Evolutionary conservation across 2,329 filamentous ascomycete genomes (phyloP).

Genomic region (Curvularia spicifera): DNA sequence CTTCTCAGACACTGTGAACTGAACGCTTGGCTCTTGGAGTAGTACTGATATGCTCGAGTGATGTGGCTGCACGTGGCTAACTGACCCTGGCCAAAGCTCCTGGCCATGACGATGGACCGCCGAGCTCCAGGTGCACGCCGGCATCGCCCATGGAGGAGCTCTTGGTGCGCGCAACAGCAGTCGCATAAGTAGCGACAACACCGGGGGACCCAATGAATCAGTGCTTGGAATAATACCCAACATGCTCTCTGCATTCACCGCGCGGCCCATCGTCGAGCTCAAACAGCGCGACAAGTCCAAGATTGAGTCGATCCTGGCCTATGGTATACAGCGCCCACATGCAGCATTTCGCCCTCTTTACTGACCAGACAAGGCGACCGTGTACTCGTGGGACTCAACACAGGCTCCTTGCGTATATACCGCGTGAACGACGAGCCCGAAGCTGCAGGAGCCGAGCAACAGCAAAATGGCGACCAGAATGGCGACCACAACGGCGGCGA

Average conservation of each 20-base stretch:
- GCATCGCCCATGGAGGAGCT: constrained; percentile 33
- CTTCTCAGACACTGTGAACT: too few relatives aligned
- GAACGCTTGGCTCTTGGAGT: not conserved
- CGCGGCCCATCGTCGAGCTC: constrained; percentile 95
- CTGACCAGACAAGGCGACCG: constrained; percentile 71
- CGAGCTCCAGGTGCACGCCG: constrained; percentile 18
- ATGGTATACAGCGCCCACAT: constrained; percentile 63
- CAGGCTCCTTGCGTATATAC: constrained; percentile 87
- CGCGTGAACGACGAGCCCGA: constrained; percentile 75
- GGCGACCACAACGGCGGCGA: constrained; percentile 40
- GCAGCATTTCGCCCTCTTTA: constrained; percentile 3
- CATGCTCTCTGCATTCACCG: constrained; percentile 98
- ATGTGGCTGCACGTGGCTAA: constrained; percentile 22
- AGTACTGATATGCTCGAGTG: not conserved
- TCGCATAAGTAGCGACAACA: constrained; percentile 25
- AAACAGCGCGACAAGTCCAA: constrained; percentile 93
- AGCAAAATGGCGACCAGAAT: constrained; percentile 35
- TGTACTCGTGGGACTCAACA: constrained; percentile 89
- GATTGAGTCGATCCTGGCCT: constrained; percentile 93
- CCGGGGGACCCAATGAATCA: constrained; percentile 22
- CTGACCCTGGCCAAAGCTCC: constrained; percentile 22
- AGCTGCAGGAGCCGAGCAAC: constrained; percentile 46
- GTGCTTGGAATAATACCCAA: constrained; percentile 16
- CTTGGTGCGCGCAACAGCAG: constrained; percentile 19
- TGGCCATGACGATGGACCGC: constrained; percentile 36